Evolutionary conservation across 768 basidiomycete species (phyloP).

Genomic region (Chalciporus pseudorubinellus): DNA sequence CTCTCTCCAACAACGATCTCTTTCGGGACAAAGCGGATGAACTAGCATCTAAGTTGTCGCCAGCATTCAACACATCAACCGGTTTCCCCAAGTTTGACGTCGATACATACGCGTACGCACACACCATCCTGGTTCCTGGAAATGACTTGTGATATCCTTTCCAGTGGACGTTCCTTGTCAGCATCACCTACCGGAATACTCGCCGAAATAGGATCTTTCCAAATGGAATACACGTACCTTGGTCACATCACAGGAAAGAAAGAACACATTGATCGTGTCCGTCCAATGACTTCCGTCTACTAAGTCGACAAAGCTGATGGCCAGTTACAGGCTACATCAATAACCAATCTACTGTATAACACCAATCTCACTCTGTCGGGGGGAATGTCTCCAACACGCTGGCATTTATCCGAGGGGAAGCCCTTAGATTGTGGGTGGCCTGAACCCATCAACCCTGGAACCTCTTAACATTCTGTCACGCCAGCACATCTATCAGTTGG

Average conservation of each 20-base stretch:
- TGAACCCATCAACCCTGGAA: neutral
- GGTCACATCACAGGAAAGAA: conserved; percentile 74
- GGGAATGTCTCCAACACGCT: conserved; percentile 64
- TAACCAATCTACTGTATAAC: conserved; percentile 47
- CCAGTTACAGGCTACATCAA: conserved; percentile 40
- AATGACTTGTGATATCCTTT: neutral
- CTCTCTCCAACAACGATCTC: conserved; percentile 61
- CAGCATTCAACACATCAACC: conserved; percentile 64
- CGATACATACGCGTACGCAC: conserved; percentile 56
- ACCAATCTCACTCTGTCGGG: conserved; percentile 46
- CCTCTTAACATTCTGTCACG: conserved; percentile 1
- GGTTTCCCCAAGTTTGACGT: conserved; percentile 74
- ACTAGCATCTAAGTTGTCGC: conserved; percentile 68
- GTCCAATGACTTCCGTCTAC: conserved; percentile 14
- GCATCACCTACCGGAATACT: conserved; percentile 43
- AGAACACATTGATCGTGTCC: conserved; percentile 55
- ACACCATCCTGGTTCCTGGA: neutral
- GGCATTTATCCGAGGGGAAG: conserved; percentile 49
- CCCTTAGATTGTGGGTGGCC: conserved; percentile 47
- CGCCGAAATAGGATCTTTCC: conserved; percentile 82
- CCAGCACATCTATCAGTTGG: conserved; percentile 55
- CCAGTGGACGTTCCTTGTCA: neutral
- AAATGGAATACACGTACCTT: conserved; percentile 84
- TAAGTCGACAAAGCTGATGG: neutral
- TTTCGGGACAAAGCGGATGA: conserved; percentile 74